These are phyloP conservation scores for Cladorrhinum sp. DNA, from an alignment of 2,329 filamentous ascomycete genomes.

Conservation along the genomic window DNA sequence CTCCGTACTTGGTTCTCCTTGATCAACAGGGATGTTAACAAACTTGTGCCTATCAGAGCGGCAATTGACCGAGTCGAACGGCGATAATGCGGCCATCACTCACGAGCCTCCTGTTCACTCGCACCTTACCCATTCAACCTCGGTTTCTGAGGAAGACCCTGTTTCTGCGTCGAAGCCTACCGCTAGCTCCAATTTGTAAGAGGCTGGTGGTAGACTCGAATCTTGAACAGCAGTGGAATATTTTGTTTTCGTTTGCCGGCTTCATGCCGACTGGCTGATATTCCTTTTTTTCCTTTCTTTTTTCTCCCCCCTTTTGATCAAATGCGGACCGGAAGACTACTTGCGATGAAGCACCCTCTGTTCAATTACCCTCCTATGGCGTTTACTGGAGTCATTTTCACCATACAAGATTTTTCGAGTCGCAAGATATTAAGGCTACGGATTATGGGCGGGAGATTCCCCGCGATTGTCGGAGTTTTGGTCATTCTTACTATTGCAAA, in stretches of 20 bases:
- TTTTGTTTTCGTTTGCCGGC: not conserved
- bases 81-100: constrained; percentile 34
- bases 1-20: not conserved
- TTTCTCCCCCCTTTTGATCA: not conserved
- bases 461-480: not conserved
- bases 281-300: not conserved
- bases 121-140: constrained; percentile 46
- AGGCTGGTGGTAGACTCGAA: not conserved
- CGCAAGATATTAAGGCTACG: not conserved
- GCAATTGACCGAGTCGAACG: constrained; percentile 47
- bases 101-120: constrained; percentile 50
- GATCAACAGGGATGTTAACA: constrained; percentile 20
- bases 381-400: not conserved
- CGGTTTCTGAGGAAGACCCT: constrained; percentile 41
- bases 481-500: not conserved
- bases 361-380: not conserved
- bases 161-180: not conserved
- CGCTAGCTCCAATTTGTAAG: not conserved
- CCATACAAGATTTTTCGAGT: not conserved
- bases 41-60: constrained; percentile 40
- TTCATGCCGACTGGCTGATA: not conserved
- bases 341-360: no score
- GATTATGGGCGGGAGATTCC: not conserved
- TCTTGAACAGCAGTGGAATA: not conserved
- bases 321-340: no score